Percentiles rank a stretch among this genome's conserved stretches.
Conservation (phyloP, 768 basidiomycete genomes). For the Lactarius trivialis region DNA sequence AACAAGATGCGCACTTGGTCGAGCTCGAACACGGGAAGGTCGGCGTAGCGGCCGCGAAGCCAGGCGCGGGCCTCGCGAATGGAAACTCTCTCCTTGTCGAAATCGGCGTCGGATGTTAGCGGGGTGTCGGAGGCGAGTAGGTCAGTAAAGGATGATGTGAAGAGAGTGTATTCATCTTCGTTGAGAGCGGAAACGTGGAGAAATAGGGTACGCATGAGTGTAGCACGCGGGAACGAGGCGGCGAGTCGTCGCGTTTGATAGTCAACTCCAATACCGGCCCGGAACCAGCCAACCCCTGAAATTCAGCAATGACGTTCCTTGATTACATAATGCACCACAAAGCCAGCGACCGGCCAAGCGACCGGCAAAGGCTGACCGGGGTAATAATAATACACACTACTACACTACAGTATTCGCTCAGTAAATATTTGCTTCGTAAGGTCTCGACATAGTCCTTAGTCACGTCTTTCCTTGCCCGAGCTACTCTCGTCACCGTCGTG, state of each 20-base stretch:
- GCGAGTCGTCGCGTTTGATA: neutral
- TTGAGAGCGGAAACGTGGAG: conserved; percentile 74
- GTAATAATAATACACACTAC: too few relatives aligned
- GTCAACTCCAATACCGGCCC: neutral
- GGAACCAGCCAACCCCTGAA: neutral
- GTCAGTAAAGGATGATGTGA: conserved; percentile 52
- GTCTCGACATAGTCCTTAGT: too few relatives aligned
- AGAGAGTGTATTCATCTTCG: conserved; percentile 62
- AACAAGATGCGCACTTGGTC: conserved; percentile 46
- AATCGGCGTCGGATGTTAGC: conserved; percentile 39
- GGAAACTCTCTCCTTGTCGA: conserved; percentile 48
- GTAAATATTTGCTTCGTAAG: too few relatives aligned
- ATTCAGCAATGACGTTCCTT: neutral
- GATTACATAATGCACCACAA: neutral
- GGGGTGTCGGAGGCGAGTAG: conserved; percentile 25
- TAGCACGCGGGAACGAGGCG: neutral
- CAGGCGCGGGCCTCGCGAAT: conserved; percentile 67
- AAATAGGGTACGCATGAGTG: conserved; percentile 45
- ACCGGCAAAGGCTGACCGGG: too few relatives aligned
- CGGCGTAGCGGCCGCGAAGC: conserved; percentile 63
- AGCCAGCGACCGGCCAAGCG: too few relatives aligned
- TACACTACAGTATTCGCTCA: too few relatives aligned
- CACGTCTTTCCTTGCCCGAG: neutral
- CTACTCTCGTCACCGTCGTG: neutral
- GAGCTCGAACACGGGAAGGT: conserved; percentile 44